Conservation (phyloP, 164 flowering plant genomes). For the Aristolochia californica region DNA sequence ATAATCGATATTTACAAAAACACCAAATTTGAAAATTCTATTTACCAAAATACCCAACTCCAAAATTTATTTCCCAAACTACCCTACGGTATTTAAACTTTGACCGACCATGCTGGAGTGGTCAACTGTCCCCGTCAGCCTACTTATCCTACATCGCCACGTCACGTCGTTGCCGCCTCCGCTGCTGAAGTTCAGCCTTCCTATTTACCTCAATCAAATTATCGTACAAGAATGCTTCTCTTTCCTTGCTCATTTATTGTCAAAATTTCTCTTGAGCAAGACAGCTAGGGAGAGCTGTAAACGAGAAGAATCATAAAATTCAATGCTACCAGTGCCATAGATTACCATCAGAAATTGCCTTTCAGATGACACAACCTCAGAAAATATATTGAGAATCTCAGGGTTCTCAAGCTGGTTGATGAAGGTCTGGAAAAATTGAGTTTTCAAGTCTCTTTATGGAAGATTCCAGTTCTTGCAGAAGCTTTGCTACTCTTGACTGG, state of each 20-base stretch:
- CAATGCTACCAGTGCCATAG: slow-evolving; percentile 89
- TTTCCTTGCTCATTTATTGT: slow-evolving; percentile 62
- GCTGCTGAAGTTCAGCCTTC: slow-evolving; percentile 21
- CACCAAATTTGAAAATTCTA: too few species aligned
- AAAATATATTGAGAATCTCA: slow-evolving; percentile 16
- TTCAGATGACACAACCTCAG: slow-evolving; percentile 38
- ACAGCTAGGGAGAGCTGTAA: slow-evolving; percentile 67
- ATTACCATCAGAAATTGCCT: slow-evolving; percentile 60
- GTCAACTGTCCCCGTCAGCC: too few species aligned
- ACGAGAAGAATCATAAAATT: slow-evolving; percentile 51
- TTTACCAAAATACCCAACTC: too few species aligned
- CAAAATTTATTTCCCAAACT: too few species aligned
- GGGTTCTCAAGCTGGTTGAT: slow-evolving; percentile 41
- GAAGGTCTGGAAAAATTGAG: slow-evolving; percentile 40
- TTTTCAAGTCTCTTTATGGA: slow-evolving; percentile 40
- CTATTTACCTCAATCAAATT: slow-evolving; percentile 41
- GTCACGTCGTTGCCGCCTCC: too few species aligned
- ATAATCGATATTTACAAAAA: too few species aligned
- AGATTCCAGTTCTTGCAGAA: slow-evolving; percentile 43
- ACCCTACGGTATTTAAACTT: too few species aligned
- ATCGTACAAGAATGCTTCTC: slow-evolving; percentile 58
- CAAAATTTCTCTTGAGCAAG: slow-evolving; percentile 54
- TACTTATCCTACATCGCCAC: too few species aligned
- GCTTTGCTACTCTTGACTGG: slow-evolving; percentile 28
- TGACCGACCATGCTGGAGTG: too few species aligned